Evolutionary conservation across 176 grass and related monocot species (phyloP).

Genomic region (Juncus effusus): DNA sequence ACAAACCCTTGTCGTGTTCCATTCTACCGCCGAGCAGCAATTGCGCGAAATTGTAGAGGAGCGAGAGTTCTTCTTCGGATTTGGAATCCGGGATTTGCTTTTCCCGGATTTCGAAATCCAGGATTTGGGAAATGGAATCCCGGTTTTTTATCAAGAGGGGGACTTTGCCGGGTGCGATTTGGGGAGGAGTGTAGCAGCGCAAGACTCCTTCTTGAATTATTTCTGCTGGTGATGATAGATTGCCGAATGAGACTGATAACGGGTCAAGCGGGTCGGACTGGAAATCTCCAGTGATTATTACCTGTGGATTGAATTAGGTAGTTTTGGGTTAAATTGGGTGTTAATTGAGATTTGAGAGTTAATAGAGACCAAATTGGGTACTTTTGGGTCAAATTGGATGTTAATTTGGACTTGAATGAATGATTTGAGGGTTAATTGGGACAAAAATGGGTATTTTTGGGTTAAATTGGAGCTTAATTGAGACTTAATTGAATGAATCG

Average conservation of each 20-base stretch:
- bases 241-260: constrained; percentile 77
- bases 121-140: constrained; percentile 79
- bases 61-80: constrained; percentile 57
- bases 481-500: too few relatives aligned
- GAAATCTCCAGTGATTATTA: constrained; percentile 91
- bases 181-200: constrained; percentile 64
- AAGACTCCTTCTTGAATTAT: constrained; percentile 89
- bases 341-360: too few relatives aligned
- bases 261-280: constrained; percentile 49
- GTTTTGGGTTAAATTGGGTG: too few relatives aligned
- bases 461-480: too few relatives aligned
- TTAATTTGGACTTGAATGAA: too few relatives aligned
- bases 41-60: constrained; percentile 63
- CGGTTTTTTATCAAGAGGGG: constrained; percentile 68
- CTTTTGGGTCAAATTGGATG: too few relatives aligned
- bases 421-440: too few relatives aligned
- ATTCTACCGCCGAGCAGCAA: constrained; percentile 51
- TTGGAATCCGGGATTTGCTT: constrained; percentile 33
- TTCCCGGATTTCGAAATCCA: constrained; percentile 78
- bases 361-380: too few relatives aligned
- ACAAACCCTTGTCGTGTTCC: constrained; percentile 38
- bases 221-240: constrained; percentile 65
- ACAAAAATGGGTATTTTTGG: too few relatives aligned
- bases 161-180: constrained; percentile 56
- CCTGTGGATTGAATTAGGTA: constrained; percentile 36